Percentiles rank a stretch among this genome's conserved stretches.
Evolutionary conservation across 139 green algal genomes (phyloP).

Genomic region (Tetraselmis striata): DNA sequence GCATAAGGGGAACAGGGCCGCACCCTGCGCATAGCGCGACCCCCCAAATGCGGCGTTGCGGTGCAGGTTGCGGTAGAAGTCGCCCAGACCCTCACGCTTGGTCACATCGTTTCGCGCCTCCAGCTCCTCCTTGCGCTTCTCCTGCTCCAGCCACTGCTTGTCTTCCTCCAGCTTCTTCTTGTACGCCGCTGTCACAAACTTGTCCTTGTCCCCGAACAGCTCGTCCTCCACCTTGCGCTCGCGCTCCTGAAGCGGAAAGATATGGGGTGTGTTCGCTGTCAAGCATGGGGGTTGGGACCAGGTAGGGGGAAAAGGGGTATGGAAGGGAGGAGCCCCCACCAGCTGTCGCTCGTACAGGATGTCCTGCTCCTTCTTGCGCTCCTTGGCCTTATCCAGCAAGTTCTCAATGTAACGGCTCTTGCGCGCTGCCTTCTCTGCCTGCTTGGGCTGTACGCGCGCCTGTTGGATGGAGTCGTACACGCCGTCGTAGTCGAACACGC

Average conservation of each 20-base stretch:
- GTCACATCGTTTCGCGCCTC: slow-evolving; percentile 25
- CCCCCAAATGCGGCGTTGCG: slow-evolving; percentile 15
- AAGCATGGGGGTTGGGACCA: too few species aligned
- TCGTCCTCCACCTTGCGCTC: slow-evolving; percentile 79
- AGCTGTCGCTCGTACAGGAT: slow-evolving; percentile 62
- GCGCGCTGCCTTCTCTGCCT: slow-evolving; percentile 52
- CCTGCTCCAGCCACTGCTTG: slow-evolving; percentile 43
- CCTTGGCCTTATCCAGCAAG: slow-evolving; percentile 73
- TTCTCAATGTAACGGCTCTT: slow-evolving; percentile 69
- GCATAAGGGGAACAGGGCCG: not conserved
- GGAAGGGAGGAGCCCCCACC: too few species aligned
- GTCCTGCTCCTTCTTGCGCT: slow-evolving; percentile 77
- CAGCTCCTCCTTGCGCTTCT: slow-evolving; percentile 18
- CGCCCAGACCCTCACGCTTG: slow-evolving; percentile 27
- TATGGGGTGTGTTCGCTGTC: too few species aligned
- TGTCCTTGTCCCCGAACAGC: slow-evolving; percentile 86
- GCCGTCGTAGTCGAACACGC: slow-evolving; percentile 90
- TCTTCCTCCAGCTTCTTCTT: slow-evolving; percentile 90
- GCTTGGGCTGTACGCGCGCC: slow-evolving; percentile 41
- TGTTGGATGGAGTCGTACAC: slow-evolving; percentile 81
- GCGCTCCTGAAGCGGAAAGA: slow-evolving; percentile 1
- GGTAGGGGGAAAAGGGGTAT: too few species aligned
- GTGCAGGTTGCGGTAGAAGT: slow-evolving; percentile 38
- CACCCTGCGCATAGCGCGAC: not conserved
- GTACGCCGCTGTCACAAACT: slow-evolving; percentile 92